phyloP scores from a whole-genome alignment of 345 rosid species.

The Schrenkiella parvula region DNA sequence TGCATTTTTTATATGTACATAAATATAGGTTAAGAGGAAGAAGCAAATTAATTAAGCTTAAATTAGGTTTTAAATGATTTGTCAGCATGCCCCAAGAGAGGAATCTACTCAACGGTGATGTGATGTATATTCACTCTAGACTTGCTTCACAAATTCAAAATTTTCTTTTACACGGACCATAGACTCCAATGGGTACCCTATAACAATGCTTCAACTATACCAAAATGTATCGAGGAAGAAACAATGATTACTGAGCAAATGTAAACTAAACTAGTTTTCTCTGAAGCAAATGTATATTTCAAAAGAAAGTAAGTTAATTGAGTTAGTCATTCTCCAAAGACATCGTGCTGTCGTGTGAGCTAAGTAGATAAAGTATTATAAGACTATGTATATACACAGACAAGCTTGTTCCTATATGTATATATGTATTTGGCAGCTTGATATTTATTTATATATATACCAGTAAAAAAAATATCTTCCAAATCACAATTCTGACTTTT shows the following conservation, averaged over 20 bases:
- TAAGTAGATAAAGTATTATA: neutral
- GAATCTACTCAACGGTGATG: neutral
- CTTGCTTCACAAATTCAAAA: neutral
- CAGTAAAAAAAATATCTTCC: neutral
- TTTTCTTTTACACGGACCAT: neutral
- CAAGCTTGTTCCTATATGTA: neutral
- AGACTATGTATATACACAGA: neutral
- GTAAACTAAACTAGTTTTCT: neutral
- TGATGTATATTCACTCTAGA: too few relatives aligned
- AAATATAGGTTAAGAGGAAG: neutral
- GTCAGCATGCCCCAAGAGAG: neutral
- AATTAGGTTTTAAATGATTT: neutral
- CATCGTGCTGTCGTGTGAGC: slow-evolving; percentile 9
- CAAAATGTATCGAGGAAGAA: neutral
- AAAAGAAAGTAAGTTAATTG: neutral
- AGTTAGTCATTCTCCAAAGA: neutral
- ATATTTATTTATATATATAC: neutral
- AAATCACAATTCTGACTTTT: neutral
- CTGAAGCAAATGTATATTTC: neutral
- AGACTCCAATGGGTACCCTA: neutral
- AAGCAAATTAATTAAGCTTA: neutral
- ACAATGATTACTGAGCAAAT: neutral
- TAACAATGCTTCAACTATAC: neutral
- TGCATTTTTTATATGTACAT: neutral
- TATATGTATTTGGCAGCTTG: neutral